Evolutionary conservation across 495 filamentous ascomycete genomes (phyloP).

Genomic region (Aspergillus mulundensis): DNA sequence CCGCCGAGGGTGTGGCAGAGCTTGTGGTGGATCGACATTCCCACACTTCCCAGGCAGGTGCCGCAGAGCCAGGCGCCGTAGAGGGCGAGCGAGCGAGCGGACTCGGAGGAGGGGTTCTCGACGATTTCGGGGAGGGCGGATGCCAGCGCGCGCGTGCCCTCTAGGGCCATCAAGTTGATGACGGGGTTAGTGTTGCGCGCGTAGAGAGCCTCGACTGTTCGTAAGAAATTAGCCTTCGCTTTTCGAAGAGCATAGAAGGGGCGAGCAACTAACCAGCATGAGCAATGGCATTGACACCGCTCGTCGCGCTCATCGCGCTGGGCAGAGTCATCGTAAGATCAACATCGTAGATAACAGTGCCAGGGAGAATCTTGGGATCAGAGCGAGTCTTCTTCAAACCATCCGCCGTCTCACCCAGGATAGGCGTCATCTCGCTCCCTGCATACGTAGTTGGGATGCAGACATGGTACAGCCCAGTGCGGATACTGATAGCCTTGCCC

Average conservation of each 20-base stretch:
- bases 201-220: slow-evolving; percentile 60
- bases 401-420: slow-evolving; percentile 61
- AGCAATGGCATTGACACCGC: slow-evolving; percentile 67
- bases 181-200: slow-evolving; percentile 59
- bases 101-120: slow-evolving; percentile 41
- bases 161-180: slow-evolving; percentile 53
- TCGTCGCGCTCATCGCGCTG: slow-evolving; percentile 54
- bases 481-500: slow-evolving; percentile 63
- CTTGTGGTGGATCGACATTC: slow-evolving; percentile 70
- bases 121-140: slow-evolving; percentile 54
- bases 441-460: slow-evolving; percentile 69
- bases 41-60: slow-evolving; percentile 58
- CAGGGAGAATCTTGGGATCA: slow-evolving; percentile 61
- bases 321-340: slow-evolving; percentile 65
- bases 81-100: slow-evolving; percentile 53
- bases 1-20: slow-evolving; percentile 67
- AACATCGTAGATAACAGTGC: slow-evolving; percentile 66
- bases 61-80: slow-evolving; percentile 69
- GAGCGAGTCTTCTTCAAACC: slow-evolving; percentile 62
- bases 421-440: slow-evolving; percentile 66
- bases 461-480: slow-evolving; percentile 60
- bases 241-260: not conserved
- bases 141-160: slow-evolving; percentile 53
- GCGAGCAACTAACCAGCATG: slow-evolving; percentile 47
- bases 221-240: not conserved